phyloP scores from a whole-genome alignment of 1,284 basidiomycete species.

The Sphaerobolus stellatus region DNA sequence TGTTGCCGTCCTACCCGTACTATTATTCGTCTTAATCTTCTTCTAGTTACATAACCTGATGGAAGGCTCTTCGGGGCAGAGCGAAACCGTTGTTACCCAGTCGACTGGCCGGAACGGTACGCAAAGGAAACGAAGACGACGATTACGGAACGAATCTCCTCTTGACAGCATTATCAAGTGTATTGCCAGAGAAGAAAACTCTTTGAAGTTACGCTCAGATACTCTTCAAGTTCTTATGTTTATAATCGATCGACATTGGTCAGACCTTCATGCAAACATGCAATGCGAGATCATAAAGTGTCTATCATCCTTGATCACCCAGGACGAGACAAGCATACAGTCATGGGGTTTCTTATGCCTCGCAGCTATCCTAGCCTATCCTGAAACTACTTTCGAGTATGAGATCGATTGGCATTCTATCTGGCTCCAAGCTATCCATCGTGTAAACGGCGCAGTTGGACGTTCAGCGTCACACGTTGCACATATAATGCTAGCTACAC shows the following conservation, averaged over 20 bases:
- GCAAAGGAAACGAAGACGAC: too few species aligned
- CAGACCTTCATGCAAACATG: slow-evolving; percentile 52
- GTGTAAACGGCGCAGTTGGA: slow-evolving; percentile 63
- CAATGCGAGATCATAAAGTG: slow-evolving; percentile 54
- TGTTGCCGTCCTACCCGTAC: slow-evolving; percentile 11
- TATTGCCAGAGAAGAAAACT: slow-evolving; percentile 24
- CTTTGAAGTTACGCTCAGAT: slow-evolving; percentile 5
- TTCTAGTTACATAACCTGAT: too few species aligned
- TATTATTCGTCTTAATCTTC: slow-evolving; percentile 13
- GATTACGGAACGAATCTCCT: slow-evolving; percentile 48
- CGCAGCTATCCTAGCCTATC: slow-evolving; percentile 56
- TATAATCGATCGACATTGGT: slow-evolving; percentile 76
- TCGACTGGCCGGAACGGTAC: too few species aligned
- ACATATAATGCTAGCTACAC: slow-evolving; percentile 38
- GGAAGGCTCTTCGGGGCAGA: too few species aligned
- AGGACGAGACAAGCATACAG: slow-evolving; percentile 66
- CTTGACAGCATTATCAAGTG: slow-evolving; percentile 15
- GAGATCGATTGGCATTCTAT: slow-evolving; percentile 65
- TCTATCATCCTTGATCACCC: slow-evolving; percentile 60
- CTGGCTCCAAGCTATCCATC: slow-evolving; percentile 81
- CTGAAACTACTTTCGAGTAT: slow-evolving; percentile 17
- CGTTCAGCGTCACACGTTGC: slow-evolving; percentile 63
- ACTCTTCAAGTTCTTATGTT: slow-evolving; percentile 81
- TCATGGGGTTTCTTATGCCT: slow-evolving; percentile 83
- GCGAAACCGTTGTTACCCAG: too few species aligned